Evolutionary conservation across 2,329 filamentous ascomycete species (phyloP).

Genomic region (Aureobasidium sp.): DNA sequence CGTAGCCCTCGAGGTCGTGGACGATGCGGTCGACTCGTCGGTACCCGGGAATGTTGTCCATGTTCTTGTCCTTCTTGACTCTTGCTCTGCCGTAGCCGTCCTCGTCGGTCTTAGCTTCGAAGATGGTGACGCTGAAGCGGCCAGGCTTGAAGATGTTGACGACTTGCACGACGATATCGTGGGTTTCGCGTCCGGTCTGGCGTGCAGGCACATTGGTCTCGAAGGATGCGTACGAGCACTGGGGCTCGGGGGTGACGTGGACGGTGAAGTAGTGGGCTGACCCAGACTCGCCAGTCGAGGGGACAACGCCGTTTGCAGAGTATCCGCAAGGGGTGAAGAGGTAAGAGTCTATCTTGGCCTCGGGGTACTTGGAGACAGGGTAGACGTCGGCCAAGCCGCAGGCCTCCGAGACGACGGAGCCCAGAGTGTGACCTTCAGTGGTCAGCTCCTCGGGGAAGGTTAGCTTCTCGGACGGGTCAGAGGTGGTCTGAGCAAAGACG

Average conservation of each 20-base stretch:
- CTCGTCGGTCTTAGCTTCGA: constrained; percentile 67
- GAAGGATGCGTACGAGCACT: constrained; percentile 96
- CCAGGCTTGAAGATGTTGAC: constrained; percentile 94
- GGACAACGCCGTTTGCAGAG: constrained; percentile 92
- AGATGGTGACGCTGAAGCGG: constrained; percentile 94
- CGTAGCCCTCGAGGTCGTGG: constrained; percentile 94
- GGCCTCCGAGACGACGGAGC: constrained; percentile 80
- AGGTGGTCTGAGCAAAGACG: constrained; percentile 70
- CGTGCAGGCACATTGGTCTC: constrained; percentile 93
- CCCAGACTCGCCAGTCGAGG: constrained; percentile 43
- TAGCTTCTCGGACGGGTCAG: constrained; percentile 49
- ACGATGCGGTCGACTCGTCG: constrained; percentile 87
- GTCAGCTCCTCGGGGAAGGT: constrained; percentile 64
- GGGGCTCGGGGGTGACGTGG: constrained; percentile 92
- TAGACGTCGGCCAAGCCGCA: constrained; percentile 89
- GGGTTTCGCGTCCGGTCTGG: constrained; percentile 78
- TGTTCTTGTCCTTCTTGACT: constrained; percentile 40
- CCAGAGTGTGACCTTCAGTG: constrained; percentile 88
- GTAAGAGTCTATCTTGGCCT: constrained; percentile 90
- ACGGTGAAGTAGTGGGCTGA: constrained; percentile 90
- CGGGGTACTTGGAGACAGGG: constrained; percentile 75
- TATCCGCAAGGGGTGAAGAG: constrained; percentile 95
- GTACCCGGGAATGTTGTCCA: constrained; percentile 80
- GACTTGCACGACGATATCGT: constrained; percentile 86
- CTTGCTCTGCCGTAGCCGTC: constrained; percentile 27